phyloP scores from a whole-genome alignment of 2,329 filamentous ascomycete genomes.

The Verticillium zaregamsianum region DNA sequence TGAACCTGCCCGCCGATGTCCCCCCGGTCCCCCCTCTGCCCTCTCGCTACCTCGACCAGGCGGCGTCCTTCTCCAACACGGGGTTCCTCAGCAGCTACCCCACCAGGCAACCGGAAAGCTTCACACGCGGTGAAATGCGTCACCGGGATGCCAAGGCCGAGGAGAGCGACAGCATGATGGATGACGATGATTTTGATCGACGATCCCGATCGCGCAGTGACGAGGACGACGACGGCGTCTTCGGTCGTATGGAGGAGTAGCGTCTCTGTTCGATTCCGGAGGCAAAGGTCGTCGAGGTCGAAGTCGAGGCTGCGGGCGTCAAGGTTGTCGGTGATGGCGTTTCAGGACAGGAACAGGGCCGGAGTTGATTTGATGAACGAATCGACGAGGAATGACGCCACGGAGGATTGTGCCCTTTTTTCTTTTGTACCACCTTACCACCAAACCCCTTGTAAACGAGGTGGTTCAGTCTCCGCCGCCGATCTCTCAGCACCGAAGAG shows the following conservation, averaged over 20 bases:
- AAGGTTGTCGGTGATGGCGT: not conserved
- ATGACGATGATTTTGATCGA: constrained; percentile 64
- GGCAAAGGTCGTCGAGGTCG: not conserved
- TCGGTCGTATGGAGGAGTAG: constrained; percentile 93
- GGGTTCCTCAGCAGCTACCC: constrained; percentile 63
- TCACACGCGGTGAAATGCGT: constrained; percentile 51
- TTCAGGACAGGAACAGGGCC: not conserved
- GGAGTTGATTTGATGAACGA: constrained; percentile 14
- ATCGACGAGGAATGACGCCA: constrained; percentile 12
- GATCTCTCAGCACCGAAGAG: constrained; percentile 65
- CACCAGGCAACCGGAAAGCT: constrained; percentile 59
- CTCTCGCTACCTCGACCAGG: constrained; percentile 68
- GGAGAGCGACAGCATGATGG: constrained; percentile 58
- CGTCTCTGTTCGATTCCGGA: constrained; percentile 9
- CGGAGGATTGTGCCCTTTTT: constrained; percentile 28
- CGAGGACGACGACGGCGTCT: constrained; percentile 92
- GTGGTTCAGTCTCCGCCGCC: constrained; percentile 59
- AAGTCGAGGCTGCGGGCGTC: not conserved
- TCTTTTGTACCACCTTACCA: constrained; percentile 47
- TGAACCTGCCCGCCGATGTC: constrained; percentile 63
- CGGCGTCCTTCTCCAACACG: constrained; percentile 50
- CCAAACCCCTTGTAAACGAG: constrained; percentile 37
- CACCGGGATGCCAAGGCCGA: constrained; percentile 63
- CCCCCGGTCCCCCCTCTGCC: constrained; percentile 88
- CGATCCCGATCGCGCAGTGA: constrained; percentile 64